These are phyloP conservation scores for Tremella yokohamensis DNA, from an alignment of 768 basidiomycete genomes.

Conservation along the genomic window DNA sequence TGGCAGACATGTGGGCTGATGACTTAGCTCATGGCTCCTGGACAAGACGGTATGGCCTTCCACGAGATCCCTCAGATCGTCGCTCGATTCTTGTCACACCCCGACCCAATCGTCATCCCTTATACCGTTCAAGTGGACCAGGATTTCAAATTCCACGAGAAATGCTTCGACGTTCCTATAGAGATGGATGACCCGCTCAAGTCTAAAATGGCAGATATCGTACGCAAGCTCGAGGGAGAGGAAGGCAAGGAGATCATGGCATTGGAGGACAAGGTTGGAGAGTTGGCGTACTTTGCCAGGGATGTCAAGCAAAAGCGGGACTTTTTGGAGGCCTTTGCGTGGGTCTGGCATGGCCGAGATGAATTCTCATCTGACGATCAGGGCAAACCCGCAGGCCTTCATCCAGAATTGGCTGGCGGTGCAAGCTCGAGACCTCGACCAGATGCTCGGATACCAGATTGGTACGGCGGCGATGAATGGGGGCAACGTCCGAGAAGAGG, in stretches of 20 bases:
- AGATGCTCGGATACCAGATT: conserved; percentile 69
- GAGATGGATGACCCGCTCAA: conserved; percentile 80
- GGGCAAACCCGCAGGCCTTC: conserved; percentile 62
- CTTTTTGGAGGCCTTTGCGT: conserved; percentile 76
- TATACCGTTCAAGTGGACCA: conserved; percentile 58
- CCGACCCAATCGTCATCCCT: conserved; percentile 75
- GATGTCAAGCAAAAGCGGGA: conserved; percentile 81
- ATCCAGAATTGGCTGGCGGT: conserved; percentile 88
- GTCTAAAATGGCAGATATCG: conserved; percentile 65
- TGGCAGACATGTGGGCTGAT: conserved; percentile 4
- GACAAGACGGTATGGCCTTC: conserved; percentile 58
- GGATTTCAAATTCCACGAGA: conserved; percentile 59
- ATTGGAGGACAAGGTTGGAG: conserved; percentile 88
- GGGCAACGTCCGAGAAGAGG: conserved; percentile 69
- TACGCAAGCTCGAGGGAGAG: conserved; percentile 67
- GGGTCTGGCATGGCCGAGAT: conserved; percentile 7
- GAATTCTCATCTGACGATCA: conserved; percentile 10
- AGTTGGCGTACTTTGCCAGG: conserved; percentile 76
- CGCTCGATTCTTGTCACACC: conserved; percentile 70
- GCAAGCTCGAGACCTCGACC: conserved; percentile 86
- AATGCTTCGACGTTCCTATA: conserved; percentile 82
- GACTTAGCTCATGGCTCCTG: conserved; percentile 33
- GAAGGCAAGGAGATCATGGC: conserved; percentile 64
- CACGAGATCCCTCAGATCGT: conserved; percentile 78
- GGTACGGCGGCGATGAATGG: conserved; percentile 58